These are phyloP conservation scores for Yamadazyma blattariae DNA, from an alignment of 1,139 yeast genomes.

Conservation along the genomic window DNA sequence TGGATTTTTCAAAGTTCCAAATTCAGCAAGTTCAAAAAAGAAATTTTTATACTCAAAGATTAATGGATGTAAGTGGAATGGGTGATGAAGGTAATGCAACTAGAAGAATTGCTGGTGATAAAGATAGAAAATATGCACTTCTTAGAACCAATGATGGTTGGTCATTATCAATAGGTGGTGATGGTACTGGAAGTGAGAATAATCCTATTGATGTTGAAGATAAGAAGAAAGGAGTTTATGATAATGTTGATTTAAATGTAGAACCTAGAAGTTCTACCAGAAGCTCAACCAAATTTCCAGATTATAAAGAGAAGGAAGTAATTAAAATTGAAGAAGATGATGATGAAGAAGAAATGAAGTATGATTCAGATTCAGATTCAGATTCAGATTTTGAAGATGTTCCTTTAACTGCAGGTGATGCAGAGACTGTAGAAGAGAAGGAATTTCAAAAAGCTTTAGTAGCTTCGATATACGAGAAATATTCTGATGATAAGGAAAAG, in stretches of 20 bases:
- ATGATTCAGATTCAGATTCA: background rate
- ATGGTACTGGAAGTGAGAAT: slow-evolving; percentile 23
- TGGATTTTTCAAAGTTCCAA: slow-evolving; percentile 92
- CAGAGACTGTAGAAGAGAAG: slow-evolving; percentile 27
- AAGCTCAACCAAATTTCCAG: no score
- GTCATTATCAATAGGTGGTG: slow-evolving; percentile 61
- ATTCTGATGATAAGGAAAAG: slow-evolving; percentile 12
- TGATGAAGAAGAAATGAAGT: background rate
- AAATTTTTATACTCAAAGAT: slow-evolving; percentile 81
- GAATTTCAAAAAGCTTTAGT: slow-evolving; percentile 32
- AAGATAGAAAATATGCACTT: slow-evolving; percentile 71
- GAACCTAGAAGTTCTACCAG: background rate
- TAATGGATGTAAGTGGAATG: slow-evolving; percentile 84
- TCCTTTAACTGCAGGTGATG: slow-evolving; percentile 17
- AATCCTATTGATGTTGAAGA: slow-evolving; percentile 44
- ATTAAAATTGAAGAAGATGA: background rate
- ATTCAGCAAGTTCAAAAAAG: slow-evolving; percentile 90
- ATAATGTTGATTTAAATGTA: slow-evolving; percentile 5
- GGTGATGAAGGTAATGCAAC: slow-evolving; percentile 54
- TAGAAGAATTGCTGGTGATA: slow-evolving; percentile 81
- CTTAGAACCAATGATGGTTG: slow-evolving; percentile 82
- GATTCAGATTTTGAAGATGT: slow-evolving; percentile 12
- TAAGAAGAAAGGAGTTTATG: slow-evolving; percentile 3
- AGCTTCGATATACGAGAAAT: slow-evolving; percentile 36
- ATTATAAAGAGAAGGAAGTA: no score